Conservation (phyloP, 2,329 filamentous ascomycete species). For the Polychaeton citri region DNA sequence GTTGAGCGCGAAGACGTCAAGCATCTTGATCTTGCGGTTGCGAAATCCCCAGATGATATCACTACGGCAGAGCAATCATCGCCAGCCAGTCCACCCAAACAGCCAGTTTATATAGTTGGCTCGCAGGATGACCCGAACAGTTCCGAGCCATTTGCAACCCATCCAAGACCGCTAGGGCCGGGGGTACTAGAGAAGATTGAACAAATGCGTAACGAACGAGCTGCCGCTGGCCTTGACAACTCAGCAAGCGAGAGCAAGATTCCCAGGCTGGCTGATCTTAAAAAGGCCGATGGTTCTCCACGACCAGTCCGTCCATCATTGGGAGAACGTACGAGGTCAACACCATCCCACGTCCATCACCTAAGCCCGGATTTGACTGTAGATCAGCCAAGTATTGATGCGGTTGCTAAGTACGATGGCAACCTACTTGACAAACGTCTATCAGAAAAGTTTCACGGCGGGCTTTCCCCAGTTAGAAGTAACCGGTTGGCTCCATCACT, state of each 20-base stretch:
- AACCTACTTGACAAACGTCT: constrained; percentile 55
- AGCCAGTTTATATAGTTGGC: neutral
- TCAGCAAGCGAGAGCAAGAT: constrained; percentile 21
- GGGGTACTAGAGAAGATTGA: constrained; percentile 24
- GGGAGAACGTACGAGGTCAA: constrained; percentile 35
- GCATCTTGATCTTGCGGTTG: constrained; percentile 47
- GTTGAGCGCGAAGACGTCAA: constrained; percentile 41
- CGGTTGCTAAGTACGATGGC: constrained; percentile 1
- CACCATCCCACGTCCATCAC: constrained; percentile 26
- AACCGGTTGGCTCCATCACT: constrained; percentile 49
- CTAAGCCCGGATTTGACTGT: constrained; percentile 4
- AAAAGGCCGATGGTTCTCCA: constrained; percentile 21
- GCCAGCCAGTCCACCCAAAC: neutral
- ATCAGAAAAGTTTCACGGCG: constrained; percentile 56
- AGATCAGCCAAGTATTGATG: constrained; percentile 8
- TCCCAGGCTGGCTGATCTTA: constrained; percentile 18
- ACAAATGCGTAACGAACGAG: constrained; percentile 21
- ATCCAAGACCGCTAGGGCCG: constrained; percentile 22
- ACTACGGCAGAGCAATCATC: neutral
- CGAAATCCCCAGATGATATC: constrained; percentile 16
- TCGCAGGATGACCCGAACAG: neutral
- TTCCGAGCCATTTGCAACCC: constrained; percentile 15
- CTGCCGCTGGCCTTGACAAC: constrained; percentile 7
- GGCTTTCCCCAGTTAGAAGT: constrained; percentile 39
- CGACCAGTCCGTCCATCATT: constrained; percentile 32